Base-by-base conservation (phyloP, 192 early-diverging fungal genomes). In the Linnemannia zychae region DNA sequence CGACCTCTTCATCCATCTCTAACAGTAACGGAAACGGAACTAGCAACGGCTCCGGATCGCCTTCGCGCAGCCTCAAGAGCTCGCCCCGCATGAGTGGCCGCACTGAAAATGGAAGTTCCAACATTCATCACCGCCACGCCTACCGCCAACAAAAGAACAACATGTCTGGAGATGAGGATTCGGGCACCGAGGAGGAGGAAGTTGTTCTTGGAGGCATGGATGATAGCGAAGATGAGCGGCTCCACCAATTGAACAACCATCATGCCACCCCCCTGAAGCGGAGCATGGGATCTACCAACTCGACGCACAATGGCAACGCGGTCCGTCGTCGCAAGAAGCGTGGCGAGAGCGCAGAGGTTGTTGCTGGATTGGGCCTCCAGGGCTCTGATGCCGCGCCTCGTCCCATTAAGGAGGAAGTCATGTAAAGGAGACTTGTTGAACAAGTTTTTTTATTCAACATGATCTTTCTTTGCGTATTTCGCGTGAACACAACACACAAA, bases 301-400 rank as follows among this genome's bases (percentile, higher is more conserved):
- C 79, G 63, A 50, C 77, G 18, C 57, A 53, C 22, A 76, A 84
- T 24, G 83, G 74, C 77, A 85, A 71, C 17, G 77, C 77, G 17
- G 83, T 85, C n/a, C 83, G 83, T 60, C 77, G 83, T 15, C 83
- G 77, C 70, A 85, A 85, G 48, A 85, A 85, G 83, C 67, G 83
- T 24, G 83, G 83, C 38, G 83, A 79, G 77, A 85, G 83, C 18
- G 83, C 83, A 36, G 83, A 85, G 60, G 50, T 67, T 48, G 77
- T 85, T 49, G 83, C 83, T 6, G 83, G 83, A 18, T 48, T 85
- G 12, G 77, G 83, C 67, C 74, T 72, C 17, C 67, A 69, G 36
- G 20, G 38, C 68, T 67, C 63, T 36, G 67, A 24, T 3, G 71
- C 75, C 0, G 68, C 72, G 16, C 38, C 38, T 7, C 67, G 68